Base-by-base conservation (phyloP, 1,284 basidiomycete species). In the Trichosporon ovoides region DNA sequence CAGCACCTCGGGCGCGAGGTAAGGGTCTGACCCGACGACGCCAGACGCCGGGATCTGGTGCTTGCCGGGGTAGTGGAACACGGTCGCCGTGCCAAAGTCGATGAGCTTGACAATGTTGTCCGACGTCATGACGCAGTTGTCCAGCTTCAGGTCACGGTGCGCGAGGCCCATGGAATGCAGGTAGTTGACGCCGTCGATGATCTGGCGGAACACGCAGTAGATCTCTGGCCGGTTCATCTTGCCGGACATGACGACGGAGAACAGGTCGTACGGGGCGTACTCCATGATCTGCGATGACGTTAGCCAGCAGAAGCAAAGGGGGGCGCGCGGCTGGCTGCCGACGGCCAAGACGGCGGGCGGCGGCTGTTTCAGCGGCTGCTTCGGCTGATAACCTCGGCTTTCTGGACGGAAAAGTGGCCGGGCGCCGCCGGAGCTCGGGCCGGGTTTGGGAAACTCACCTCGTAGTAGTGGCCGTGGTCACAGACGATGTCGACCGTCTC, bases 211-310 rank as follows among this genome's bases (percentile, higher is more conserved):
- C 65, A 98, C 92, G 74, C 96, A 99, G 81, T 98, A 98, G 63
- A 97, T 95, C 78, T 99, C 95, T 54, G 93, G 92, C 28, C 94
- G 87, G 59, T 87, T 85, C 96, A 99, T 99, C 80, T 92, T 95
- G 65, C 92, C 91, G 33, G 94, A 95, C 96, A 99, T 99, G 81
- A 99, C 96, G 70, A 98, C 93, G 58, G 88, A 91, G 81, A 99
- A 99, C 54, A 99, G 85, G 79, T 99, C 96, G 75, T 88, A 96
- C 14, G 96, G 95, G 1, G 96, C 96, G 71, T 97, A 98, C 79
- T 98, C 94, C 96, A 99, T 99, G 77, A 95, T 88, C 91, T 94
- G 68, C 0, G 7, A 31, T 31, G 9, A 35, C 24, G 53, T 62
- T 38, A 61, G 56, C 50, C 53, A 57, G 9, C 4, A 9, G 28